These are phyloP conservation scores for Cichorium intybus DNA, from an alignment of 140 eudicot species.

Conservation along the genomic window DNA sequence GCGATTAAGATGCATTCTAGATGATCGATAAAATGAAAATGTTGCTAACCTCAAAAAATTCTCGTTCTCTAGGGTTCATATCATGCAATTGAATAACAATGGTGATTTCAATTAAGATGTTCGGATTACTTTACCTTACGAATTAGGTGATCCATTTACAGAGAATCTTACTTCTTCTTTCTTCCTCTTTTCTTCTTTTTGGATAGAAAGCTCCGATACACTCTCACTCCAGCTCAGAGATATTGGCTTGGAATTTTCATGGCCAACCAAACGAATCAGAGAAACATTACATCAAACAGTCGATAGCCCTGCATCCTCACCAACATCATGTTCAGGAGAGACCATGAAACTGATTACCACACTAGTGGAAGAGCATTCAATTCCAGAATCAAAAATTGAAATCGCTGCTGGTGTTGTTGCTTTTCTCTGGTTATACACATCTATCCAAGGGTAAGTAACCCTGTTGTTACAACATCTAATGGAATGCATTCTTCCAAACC, in stretches of 20 bases:
- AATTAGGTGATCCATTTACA: constrained; percentile 3
- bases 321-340: constrained; percentile 72
- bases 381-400: constrained; percentile 75
- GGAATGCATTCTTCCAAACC: constrained; percentile 1
- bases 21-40: constrained; percentile 13
- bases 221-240: constrained; percentile 80
- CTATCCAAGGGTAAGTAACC: constrained; percentile 72
- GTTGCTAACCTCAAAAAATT: neutral
- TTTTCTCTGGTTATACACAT: constrained; percentile 88
- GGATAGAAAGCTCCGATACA: constrained; percentile 45
- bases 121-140: neutral
- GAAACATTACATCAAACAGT: constrained; percentile 54
- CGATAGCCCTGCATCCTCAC: constrained; percentile 46
- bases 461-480: neutral
- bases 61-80: neutral
- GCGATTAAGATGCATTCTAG: constrained; percentile 4
- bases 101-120: too few species aligned
- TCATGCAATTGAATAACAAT: neutral
- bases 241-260: constrained; percentile 68
- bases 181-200: neutral
- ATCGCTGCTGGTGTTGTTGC: constrained; percentile 84
- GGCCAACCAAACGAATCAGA: constrained; percentile 66
- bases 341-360: constrained; percentile 45
- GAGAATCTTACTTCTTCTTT: neutral
- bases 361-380: constrained; percentile 61